Base-by-base conservation (phyloP, 139 green algal species). In the Tetratostichococcus sp. region DNA sequence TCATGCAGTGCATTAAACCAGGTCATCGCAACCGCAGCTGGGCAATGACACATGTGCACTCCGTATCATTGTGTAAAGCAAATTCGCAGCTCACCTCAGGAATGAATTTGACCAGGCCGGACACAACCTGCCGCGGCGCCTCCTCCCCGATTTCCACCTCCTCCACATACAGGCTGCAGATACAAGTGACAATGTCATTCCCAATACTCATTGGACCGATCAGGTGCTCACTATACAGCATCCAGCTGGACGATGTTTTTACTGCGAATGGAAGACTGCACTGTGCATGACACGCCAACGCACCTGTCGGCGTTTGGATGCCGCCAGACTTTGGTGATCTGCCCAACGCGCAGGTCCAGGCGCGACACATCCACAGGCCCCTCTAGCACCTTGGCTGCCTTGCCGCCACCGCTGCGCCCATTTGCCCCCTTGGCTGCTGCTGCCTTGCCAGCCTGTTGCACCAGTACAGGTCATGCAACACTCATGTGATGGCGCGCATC, bases 61-160 rank as follows among this genome's bases (percentile, higher is more conserved):
- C n/a, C n/a, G n/a, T n/a, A n/a, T n/a, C n/a, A n/a, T n/a, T n/a
- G n/a, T n/a, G n/a, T n/a, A n/a, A n/a, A n/a, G n/a, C n/a, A n/a
- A n/a, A n/a, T n/a, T n/a, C n/a, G 2, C 14, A 62, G 4, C 50
- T 4, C 19, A 62, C 89, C 75, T 94, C 82, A 4, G 91, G 85
- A 50, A 97, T 90, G 88, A 90, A 89, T 79, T 97, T 97, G 14
- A 96, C 93, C n/a, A 98, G 85, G 5, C 94, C 94, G 5, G 79
- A 91, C 0, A 97, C 89, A 14, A 98, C 91, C n/a, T 82, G 84
- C 3, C 85, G 74, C 1, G 80, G 77, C 59, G 66, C 67, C 6
- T 43, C 84, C 75, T 97, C 92, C 1, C 93, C 93, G 26, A 93
- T 69, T 65, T 97, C 90, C 28, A 98, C 89, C 77, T 96, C 84